A percentile compares a stretch with the other conserved stretches of the same genome.
Evolutionary conservation across 177 flowering plant species (phyloP).

Genomic region (Vitis hybrid): DNA sequence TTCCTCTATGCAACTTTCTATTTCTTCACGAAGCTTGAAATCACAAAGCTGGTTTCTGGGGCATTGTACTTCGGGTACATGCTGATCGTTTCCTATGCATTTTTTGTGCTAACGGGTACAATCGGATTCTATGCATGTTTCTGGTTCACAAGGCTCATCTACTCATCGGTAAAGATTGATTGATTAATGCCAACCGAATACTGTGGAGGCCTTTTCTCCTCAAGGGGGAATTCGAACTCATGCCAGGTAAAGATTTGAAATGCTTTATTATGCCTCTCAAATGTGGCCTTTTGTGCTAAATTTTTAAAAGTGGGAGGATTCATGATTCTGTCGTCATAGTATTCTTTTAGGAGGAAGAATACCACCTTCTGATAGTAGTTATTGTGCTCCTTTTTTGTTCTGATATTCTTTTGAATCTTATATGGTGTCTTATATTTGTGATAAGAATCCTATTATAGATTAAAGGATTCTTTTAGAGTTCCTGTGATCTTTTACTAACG

Average conservation of each 20-base stretch:
- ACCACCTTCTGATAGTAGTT: neutral
- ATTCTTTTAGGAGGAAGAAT: neutral
- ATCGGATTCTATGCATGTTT: constrained; percentile 60
- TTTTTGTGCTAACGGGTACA: constrained; percentile 65
- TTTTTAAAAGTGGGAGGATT: constrained; percentile 15
- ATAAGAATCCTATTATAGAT: too few species aligned
- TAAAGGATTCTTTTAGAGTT: too few species aligned
- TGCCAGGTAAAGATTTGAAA: constrained; percentile 16
- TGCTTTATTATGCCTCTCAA: constrained; percentile 10
- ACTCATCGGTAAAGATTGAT: constrained; percentile 60
- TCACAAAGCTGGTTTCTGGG: constrained; percentile 63
- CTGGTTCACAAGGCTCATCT: constrained; percentile 62
- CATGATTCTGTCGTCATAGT: neutral
- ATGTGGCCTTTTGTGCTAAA: constrained; percentile 19
- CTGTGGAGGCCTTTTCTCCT: neutral
- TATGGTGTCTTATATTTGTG: too few species aligned
- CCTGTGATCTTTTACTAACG: too few species aligned
- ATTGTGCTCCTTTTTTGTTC: too few species aligned
- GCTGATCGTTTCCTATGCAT: constrained; percentile 63
- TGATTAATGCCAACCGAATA: constrained; percentile 6
- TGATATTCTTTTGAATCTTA: too few species aligned
- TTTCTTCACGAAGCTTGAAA: constrained; percentile 70
- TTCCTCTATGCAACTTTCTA: constrained; percentile 61
- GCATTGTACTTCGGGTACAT: constrained; percentile 61
- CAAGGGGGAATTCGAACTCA: neutral